Evolutionary conservation across 441 rosid genomes (phyloP).

Genomic region (Flueggea neowawraea): DNA sequence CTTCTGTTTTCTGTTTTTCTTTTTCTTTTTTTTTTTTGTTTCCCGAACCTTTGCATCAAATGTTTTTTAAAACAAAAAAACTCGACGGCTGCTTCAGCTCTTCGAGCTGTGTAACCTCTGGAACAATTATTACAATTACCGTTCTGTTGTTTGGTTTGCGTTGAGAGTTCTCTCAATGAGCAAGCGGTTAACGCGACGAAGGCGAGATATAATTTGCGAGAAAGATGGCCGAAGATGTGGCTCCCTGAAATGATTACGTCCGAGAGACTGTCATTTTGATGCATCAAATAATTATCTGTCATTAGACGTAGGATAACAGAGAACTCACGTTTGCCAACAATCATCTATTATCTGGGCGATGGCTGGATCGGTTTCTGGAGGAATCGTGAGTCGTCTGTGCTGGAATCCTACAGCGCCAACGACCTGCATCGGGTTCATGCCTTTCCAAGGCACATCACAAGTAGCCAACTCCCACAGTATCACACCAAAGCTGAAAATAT

Average conservation of each 20-base stretch:
- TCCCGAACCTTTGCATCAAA: constrained; percentile 18
- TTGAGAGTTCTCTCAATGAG: constrained; percentile 41
- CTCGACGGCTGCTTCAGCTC: constrained; percentile 42
- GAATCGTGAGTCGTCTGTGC: constrained; percentile 84
- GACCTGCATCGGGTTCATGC: constrained; percentile 98
- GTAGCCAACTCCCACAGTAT: constrained; percentile 96
- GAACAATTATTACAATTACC: constrained; percentile 29
- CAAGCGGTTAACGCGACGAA: constrained; percentile 52
- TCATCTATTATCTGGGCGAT: constrained; percentile 77
- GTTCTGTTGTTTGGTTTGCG: constrained; percentile 19
- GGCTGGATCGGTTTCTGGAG: constrained; percentile 62
- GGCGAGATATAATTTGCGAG: constrained; percentile 63
- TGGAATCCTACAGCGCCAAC: constrained; percentile 99
- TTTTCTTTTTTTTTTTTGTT: too few species aligned
- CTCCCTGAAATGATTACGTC: constrained; percentile 51
- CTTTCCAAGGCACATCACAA: constrained; percentile 82
- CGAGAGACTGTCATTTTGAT: not conserved
- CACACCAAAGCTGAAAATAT: constrained; percentile 98
- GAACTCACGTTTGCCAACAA: constrained; percentile 89
- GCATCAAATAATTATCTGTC: too few species aligned
- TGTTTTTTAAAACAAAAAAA: constrained; percentile 4
- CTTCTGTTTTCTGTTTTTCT: constrained; percentile 19
- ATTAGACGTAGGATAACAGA: too few species aligned
- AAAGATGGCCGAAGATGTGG: constrained; percentile 83
- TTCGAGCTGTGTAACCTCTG: constrained; percentile 49